phyloP scores from a whole-genome alignment of 306 rosid genomes.

The Cajanus cajan region DNA sequence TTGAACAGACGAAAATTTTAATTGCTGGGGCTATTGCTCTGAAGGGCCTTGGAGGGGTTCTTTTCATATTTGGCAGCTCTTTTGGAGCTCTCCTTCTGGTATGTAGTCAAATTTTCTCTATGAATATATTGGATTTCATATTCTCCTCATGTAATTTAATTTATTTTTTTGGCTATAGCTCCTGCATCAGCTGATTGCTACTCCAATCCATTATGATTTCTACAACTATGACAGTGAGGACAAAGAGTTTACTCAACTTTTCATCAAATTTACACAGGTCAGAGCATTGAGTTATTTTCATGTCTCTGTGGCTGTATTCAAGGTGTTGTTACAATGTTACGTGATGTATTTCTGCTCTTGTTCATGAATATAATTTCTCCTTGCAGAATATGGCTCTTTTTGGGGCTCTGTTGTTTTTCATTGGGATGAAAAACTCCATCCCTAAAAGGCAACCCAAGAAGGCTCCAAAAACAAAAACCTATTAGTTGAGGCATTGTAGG shows the following conservation, averaged over 20 bases:
- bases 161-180: constrained; percentile 33
- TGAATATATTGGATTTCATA: not conserved
- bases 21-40: constrained; percentile 47
- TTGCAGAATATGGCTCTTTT: constrained; percentile 67
- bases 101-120: constrained; percentile 21
- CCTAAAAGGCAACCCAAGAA: constrained; percentile 56
- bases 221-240: constrained; percentile 52
- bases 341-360: not conserved
- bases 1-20: constrained; percentile 41
- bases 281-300: not conserved
- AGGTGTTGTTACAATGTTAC: not conserved
- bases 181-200: constrained; percentile 54
- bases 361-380: not conserved
- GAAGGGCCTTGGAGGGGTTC: constrained; percentile 55
- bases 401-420: constrained; percentile 64
- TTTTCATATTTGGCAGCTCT: constrained; percentile 52
- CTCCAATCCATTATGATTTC: constrained; percentile 57
- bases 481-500: constrained; percentile 34
- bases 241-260: constrained; percentile 49
- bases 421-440: constrained; percentile 65
- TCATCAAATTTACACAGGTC: constrained; percentile 59
- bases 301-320: not conserved
- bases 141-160: not conserved
- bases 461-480: constrained; percentile 53
- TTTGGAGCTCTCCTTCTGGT: constrained; percentile 58